These are phyloP conservation scores for Sclerotinia sclerotiorum DNA, from an alignment of 2,329 filamentous ascomycete species.

Conservation along the genomic window DNA sequence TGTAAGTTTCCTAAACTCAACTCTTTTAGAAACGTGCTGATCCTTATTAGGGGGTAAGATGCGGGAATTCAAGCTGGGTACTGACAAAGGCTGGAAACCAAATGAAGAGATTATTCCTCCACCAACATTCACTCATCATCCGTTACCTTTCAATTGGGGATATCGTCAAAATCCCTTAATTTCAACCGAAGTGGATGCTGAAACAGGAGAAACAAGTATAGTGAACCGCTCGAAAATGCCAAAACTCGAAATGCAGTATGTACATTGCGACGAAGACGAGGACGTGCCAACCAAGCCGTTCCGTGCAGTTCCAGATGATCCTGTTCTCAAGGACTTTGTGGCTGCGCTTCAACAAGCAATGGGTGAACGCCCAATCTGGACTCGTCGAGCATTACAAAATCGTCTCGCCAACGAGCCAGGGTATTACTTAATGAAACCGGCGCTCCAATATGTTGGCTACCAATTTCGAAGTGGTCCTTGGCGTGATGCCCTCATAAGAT, in stretches of 20 bases:
- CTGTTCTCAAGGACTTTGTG: conserved; percentile 63
- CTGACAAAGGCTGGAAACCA: conserved; percentile 57
- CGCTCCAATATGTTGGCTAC: conserved; percentile 82
- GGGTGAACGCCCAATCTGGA: conserved; percentile 78
- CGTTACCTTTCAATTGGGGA: conserved; percentile 72
- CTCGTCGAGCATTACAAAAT: conserved; percentile 78
- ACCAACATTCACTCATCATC: conserved; percentile 72
- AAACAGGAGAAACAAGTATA: conserved; percentile 39
- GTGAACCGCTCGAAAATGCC: conserved; percentile 33
- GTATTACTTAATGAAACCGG: conserved; percentile 65
- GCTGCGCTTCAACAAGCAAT: conserved; percentile 64
- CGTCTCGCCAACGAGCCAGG: conserved; percentile 55
- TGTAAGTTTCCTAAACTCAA: conserved; percentile 49
- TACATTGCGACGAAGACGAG: conserved; percentile 29
- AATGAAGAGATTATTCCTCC: conserved; percentile 75
- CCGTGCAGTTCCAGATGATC: conserved; percentile 42
- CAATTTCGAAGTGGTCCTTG: conserved; percentile 92
- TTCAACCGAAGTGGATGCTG: conserved; percentile 43
- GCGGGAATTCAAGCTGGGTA: conserved; percentile 65
- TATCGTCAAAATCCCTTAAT: conserved; percentile 83
- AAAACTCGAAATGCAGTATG: conserved; percentile 32
- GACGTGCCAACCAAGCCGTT: conserved; percentile 28
- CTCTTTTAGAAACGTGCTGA: conserved; percentile 26
- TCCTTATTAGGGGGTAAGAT: conserved; percentile 51
- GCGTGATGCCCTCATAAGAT: conserved; percentile 81